Evolutionary conservation across 768 basidiomycete species (phyloP), one percentile per base, ranked within the genome.

Genomic region (Lanmaoa rubissima): DNA sequence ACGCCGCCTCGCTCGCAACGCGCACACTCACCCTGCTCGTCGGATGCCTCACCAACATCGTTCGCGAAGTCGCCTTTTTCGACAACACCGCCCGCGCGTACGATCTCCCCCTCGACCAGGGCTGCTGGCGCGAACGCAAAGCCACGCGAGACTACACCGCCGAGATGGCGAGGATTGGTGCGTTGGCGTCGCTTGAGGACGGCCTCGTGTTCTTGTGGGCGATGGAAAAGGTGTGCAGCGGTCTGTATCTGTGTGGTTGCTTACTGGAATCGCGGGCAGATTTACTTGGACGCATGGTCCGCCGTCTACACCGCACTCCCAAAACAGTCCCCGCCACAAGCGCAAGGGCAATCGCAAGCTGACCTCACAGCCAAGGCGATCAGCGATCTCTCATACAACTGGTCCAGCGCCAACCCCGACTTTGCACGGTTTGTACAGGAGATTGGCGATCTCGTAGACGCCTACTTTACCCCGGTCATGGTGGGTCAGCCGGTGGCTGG

Each of bases 191-290:
- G 0, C 60, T 88, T 19, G 79, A 81, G 48, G 88, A 91, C 41
- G 86, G 85, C 0, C 70, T 92, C 21, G 74, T 90, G 1, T 85
- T 91, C 58, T 71, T 92, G 14, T 90, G 88, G 88, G 85, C 85
- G 0, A 90, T 90, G 88, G 89, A 90, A 67, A 79, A 81, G 74
- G 88, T 88, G 42, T 21, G 70, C 56, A 7, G 5, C 38, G 21
- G 3, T 16, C 19, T 13, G 5, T 19, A 17, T 10, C 32, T 10
- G 1, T 5, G 1, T 34, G 9, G 9, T 34, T 21, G 34, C 24
- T 31, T 13, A 26, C 44, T 51, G 19, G 13, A 19, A 52, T 42
- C 9, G 13, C 43, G 24, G 26, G 3, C 46, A 90, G 89, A 76
- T 86, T 26, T 90, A 90, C 65, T 74, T 88, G 28, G 82, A 85